A percentile compares a stretch with the other conserved stretches of the same genome.
Evolutionary conservation across 2,329 filamentous ascomycete species (phyloP).

Genomic region (Ceratocystis ficicola): DNA sequence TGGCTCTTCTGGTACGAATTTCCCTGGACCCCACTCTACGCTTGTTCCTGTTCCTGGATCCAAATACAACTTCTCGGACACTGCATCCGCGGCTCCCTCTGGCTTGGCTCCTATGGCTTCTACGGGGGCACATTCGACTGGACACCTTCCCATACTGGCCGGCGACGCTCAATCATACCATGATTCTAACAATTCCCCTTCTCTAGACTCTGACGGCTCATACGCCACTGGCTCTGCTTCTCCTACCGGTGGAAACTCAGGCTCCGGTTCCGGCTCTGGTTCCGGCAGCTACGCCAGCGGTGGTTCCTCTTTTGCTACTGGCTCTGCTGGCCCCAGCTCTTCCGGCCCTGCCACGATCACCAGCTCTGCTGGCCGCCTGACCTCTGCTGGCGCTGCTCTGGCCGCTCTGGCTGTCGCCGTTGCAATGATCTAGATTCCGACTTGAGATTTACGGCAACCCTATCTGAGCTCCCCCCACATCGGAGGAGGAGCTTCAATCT

Average conservation of each 20-base stretch:
- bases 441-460: conserved; percentile 2
- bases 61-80: background rate
- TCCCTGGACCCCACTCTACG: background rate
- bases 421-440: conserved; percentile 20
- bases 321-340: conserved; percentile 7
- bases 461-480: background rate
- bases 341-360: conserved; percentile 12
- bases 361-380: conserved; percentile 18
- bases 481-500: background rate
- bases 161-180: conserved; percentile 17
- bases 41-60: background rate
- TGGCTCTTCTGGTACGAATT: conserved; percentile 17
- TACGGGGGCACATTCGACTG: background rate
- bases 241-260: conserved; percentile 8
- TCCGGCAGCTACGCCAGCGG: background rate
- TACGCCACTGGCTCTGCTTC: conserved; percentile 14
- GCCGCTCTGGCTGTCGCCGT: conserved; percentile 18
- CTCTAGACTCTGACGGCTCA: conserved; percentile 15
- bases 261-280: conserved; percentile 1
- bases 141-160: background rate
- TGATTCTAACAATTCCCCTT: conserved; percentile 4
- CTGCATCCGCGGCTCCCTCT: conserved; percentile 1
- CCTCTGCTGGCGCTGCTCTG: conserved; percentile 18
- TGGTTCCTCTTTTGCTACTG: background rate
- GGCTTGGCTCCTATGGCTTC: background rate